These are phyloP conservation scores for Manihot esculenta DNA, from an alignment of 441 rosid species.

Conservation along the genomic window DNA sequence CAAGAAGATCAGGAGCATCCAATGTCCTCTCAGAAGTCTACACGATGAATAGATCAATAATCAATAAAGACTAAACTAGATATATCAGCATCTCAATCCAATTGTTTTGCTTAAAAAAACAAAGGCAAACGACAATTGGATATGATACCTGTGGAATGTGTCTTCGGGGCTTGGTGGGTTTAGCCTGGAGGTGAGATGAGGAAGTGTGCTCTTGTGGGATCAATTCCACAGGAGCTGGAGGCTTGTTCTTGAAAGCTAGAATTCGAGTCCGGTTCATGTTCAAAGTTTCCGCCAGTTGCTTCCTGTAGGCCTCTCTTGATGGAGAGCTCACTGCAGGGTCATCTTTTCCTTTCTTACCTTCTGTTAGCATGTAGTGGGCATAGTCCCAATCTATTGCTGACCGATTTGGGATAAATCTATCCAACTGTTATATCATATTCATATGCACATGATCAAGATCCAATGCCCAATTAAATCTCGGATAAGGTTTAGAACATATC, in stretches of 20 bases:
- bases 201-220: constrained; percentile 28
- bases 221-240: constrained; percentile 47
- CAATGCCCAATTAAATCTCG: no score
- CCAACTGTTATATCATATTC: constrained; percentile 30
- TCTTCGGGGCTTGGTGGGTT: constrained; percentile 46
- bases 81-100: neutral
- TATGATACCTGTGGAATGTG: constrained; percentile 55
- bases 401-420: constrained; percentile 60
- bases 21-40: constrained; percentile 63
- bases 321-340: constrained; percentile 46
- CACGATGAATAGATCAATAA: constrained; percentile 1
- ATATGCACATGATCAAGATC: neutral
- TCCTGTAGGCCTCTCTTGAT: constrained; percentile 64
- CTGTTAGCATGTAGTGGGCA: constrained; percentile 48
- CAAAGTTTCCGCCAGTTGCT: constrained; percentile 60
- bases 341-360: constrained; percentile 43
- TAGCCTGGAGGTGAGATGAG: constrained; percentile 37
- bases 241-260: constrained; percentile 71
- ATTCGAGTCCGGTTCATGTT: constrained; percentile 65
- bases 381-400: constrained; percentile 61
- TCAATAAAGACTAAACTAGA: neutral
- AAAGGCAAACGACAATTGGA: neutral
- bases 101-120: neutral
- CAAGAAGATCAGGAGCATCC: constrained; percentile 69
- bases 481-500: no score